Conservation (phyloP, 2,329 filamentous ascomycete genomes). For the Ceratocystis huliohia region DNA sequence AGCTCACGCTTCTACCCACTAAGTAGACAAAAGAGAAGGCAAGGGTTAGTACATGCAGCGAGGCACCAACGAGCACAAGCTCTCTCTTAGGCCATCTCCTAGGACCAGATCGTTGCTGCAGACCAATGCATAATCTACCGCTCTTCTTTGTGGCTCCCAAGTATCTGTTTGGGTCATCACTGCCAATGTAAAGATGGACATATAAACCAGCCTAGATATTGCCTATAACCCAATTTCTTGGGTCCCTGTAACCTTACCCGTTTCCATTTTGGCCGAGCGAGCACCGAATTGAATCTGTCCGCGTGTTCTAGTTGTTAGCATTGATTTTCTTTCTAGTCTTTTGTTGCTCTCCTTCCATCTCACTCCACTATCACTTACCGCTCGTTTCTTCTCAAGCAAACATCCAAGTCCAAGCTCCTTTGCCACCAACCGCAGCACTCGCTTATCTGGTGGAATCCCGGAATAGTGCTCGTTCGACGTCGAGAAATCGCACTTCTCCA, state of each 20-base stretch:
- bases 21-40: conserved; percentile 8
- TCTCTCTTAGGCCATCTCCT: conserved; percentile 16
- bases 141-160: conserved; percentile 44
- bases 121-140: not conserved
- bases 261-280: conserved; percentile 72
- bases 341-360: conserved; percentile 9
- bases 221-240: not conserved
- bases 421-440: conserved; percentile 40
- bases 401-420: conserved; percentile 8
- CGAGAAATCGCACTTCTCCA: conserved; percentile 75
- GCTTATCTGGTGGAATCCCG: conserved; percentile 63
- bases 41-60: conserved; percentile 26
- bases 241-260: conserved; percentile 55
- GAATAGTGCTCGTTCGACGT: conserved; percentile 24
- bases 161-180: conserved; percentile 63
- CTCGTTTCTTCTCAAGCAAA: conserved; percentile 12
- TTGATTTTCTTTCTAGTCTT: no score
- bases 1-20: not conserved
- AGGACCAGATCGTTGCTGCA: conserved; percentile 13
- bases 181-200: conserved; percentile 28
- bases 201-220: not conserved
- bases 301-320: not conserved
- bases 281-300: conserved; percentile 67
- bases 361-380: conserved; percentile 9
- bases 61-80: conserved; percentile 43